phyloP scores from a whole-genome alignment of 2,329 filamentous ascomycete species.

The Cordyceps fumosorosea region DNA sequence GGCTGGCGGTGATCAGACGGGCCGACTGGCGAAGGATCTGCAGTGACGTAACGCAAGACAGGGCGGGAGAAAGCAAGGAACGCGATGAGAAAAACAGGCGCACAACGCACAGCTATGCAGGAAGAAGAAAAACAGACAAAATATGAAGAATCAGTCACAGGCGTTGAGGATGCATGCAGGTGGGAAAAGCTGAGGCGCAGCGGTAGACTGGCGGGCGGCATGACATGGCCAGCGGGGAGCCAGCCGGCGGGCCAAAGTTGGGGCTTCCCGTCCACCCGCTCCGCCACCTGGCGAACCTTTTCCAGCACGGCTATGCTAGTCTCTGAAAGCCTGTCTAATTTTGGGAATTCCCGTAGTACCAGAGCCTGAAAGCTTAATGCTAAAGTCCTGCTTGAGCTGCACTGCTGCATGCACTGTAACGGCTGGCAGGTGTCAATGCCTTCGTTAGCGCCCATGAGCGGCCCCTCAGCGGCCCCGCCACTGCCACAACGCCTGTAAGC shows the following conservation, averaged over 20 bases:
- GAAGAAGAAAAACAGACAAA: neutral
- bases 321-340: neutral
- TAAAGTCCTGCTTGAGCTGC: neutral
- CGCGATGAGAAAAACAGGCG: neutral
- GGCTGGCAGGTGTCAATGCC: neutral
- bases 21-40: neutral
- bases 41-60: conserved; percentile 7
- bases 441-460: neutral
- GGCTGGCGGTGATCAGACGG: conserved; percentile 2
- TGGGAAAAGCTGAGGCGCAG: conserved; percentile 9
- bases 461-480: conserved; percentile 13
- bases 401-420: neutral
- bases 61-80: neutral
- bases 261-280: neutral
- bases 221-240: conserved; percentile 12
- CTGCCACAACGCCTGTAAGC: conserved; percentile 8
- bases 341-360: neutral
- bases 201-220: neutral
- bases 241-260: neutral
- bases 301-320: neutral
- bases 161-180: neutral
- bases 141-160: neutral
- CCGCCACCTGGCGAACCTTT: neutral
- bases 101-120: conserved; percentile 7
- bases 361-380: neutral